These are phyloP conservation scores for Zasmidium citrigriseum DNA, from an alignment of 2,329 filamentous ascomycete species.

Conservation along the genomic window DNA sequence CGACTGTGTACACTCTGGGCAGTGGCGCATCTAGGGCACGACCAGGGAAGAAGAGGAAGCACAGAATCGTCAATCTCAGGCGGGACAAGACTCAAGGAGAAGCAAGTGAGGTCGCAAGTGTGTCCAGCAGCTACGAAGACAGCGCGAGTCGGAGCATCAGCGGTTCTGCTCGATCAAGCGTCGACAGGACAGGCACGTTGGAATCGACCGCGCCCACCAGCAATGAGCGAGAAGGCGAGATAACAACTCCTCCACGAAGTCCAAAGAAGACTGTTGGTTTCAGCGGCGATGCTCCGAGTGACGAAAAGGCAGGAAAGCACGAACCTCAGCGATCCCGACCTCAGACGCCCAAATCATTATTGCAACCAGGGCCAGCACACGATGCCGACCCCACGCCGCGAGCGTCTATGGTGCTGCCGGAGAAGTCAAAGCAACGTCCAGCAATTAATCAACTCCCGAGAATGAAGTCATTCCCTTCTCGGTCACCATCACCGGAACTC, in stretches of 20 bases:
- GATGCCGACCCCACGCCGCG: conserved; percentile 42
- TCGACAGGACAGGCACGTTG: conserved; percentile 58
- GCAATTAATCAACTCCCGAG: conserved; percentile 15
- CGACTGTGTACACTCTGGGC: conserved; percentile 54
- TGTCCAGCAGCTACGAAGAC: conserved; percentile 46
- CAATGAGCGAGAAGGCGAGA: conserved; percentile 36
- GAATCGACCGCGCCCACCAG: conserved; percentile 43
- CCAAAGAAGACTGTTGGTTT: conserved; percentile 41
- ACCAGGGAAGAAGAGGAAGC: conserved; percentile 76
- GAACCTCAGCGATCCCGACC: conserved; percentile 14
- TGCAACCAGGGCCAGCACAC: conserved; percentile 1
- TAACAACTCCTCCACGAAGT: conserved; percentile 51
- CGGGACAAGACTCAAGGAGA: conserved; percentile 51
- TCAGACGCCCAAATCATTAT: conserved; percentile 16
- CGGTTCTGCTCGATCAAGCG: conserved; percentile 38
- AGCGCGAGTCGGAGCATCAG: conserved; percentile 26
- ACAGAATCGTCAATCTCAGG: conserved; percentile 78
- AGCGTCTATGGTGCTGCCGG: conserved; percentile 27
- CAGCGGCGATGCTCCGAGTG: conserved; percentile 1
- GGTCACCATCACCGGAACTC: conserved; percentile 25
- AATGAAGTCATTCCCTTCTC: conserved; percentile 22
- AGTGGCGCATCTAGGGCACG: conserved; percentile 61
- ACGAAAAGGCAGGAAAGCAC: neutral
- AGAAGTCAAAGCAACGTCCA: conserved; percentile 13
- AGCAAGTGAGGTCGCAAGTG: conserved; percentile 42